Base-by-base conservation (phyloP, 169 alveolate species). In the Besnoitia besnoiti region DNA sequence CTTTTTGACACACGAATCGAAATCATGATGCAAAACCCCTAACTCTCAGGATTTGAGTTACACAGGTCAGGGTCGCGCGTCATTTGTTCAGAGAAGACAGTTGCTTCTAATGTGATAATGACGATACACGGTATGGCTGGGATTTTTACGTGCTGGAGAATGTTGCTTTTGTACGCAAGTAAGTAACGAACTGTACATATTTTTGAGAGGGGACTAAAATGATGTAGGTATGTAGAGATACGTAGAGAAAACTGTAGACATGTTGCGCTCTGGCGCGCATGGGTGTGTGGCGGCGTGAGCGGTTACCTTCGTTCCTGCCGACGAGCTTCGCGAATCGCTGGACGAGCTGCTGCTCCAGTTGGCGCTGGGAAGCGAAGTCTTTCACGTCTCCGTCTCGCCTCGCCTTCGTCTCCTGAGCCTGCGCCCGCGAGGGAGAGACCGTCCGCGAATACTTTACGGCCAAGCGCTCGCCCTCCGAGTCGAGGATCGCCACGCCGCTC, bases 381-480 rank as follows among this genome's bases (percentile, higher is more conserved):
- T 77, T 35, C 10, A 77, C 59, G 87, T 55, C 87, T 77, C 87
- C 87, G 35, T 24, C 87, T 10, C 14, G 12, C 59, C 14, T 77
- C 59, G 87, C 59, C 4, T 19, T 1, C 40, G 49, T 55, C 40
- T 40, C 87, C 40, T 44, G 59, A 3, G 85, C 85, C 55, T 35
- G 21, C 14, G 61, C 35, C 14, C 59, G 4, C 75, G 39, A 12
- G 14, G 67, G 35, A 4, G 40, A 24, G 50, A 37, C 85, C 55
- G 88, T 33, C 30, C 51, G 80, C 67, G 51, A 27, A 62, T 89
- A 89, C 42, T 89, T 76, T n/a, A 89, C 92, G 21, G 92, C 88
- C 27, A 89, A 59, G 49, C 92, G 89, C 55, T 75, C 90, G 35
- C 92, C 92, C 77, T 89, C 92, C 8, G 92, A 33, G 79, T 89